Percentiles rank a stretch among this genome's conserved stretches.
These are phyloP conservation scores for Aureobasidium lini DNA, from an alignment of 2,329 filamentous ascomycete genomes.

Conservation along the genomic window DNA sequence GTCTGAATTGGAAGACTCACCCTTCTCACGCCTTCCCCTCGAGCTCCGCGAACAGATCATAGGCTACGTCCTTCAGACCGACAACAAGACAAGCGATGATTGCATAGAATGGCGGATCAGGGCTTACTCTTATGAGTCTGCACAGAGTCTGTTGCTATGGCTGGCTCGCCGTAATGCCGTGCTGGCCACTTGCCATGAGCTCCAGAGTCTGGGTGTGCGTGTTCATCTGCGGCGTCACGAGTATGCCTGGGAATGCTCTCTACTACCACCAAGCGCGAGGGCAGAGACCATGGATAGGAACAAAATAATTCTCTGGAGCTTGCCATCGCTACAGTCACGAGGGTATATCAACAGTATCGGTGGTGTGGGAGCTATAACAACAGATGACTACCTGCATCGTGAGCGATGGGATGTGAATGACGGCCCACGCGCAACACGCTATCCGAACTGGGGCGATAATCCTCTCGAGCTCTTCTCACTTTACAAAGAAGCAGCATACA, in stretches of 20 bases:
- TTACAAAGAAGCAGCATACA: not conserved
- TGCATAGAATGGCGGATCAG: not conserved
- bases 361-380: not conserved
- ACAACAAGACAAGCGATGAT: not conserved
- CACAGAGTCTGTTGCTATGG: not conserved
- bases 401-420: not conserved
- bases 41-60: constrained; percentile 4
- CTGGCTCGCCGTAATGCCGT: not conserved
- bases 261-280: not conserved
- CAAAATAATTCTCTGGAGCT: not conserved
- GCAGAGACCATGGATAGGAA: not conserved
- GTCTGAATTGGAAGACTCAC: not conserved
- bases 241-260: not conserved
- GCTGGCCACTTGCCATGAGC: not conserved
- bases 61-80: not conserved
- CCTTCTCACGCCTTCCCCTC: not conserved
- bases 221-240: not conserved
- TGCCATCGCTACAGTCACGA: not conserved
- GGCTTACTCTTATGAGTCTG: not conserved
- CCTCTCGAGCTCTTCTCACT: not conserved
- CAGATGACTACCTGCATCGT: constrained; percentile 1
- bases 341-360: not conserved
- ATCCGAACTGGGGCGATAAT: not conserved
- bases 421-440: not conserved
- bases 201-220: not conserved